A percentile compares a stretch with the other conserved stretches of the same genome.
phyloP scores from a whole-genome alignment of 352 stramenopile genomes.

The Globisporangium nagaii region DNA sequence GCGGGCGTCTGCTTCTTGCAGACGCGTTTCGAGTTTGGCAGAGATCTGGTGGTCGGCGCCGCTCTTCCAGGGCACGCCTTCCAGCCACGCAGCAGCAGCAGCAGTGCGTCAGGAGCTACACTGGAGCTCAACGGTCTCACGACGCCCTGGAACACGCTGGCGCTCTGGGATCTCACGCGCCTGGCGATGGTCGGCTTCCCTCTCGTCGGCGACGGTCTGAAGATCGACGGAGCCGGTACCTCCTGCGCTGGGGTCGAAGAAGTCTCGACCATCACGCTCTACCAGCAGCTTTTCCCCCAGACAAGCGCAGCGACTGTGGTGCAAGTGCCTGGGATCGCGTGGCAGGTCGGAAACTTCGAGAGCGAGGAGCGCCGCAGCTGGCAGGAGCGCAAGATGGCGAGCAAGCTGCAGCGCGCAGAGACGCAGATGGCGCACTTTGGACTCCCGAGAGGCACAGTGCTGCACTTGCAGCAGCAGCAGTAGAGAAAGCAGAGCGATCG shows the following conservation, averaged over 20 bases:
- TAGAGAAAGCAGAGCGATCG: no score
- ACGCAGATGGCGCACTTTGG: constrained; percentile 66
- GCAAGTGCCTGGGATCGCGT: constrained; percentile 65
- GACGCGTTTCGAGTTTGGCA: constrained; percentile 55
- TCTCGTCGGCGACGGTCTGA: constrained; percentile 83
- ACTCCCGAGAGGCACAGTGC: constrained; percentile 12
- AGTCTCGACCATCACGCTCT: constrained; percentile 88
- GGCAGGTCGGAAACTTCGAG: constrained; percentile 68
- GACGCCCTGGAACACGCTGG: constrained; percentile 95
- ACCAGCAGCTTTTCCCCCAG: constrained; percentile 81
- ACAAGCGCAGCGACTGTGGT: constrained; percentile 80
- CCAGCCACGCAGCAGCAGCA: constrained; percentile 11
- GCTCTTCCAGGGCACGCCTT: constrained; percentile 81
- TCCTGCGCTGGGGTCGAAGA: constrained; percentile 87
- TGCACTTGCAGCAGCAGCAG: not conserved
- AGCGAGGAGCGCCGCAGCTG: constrained; percentile 75
- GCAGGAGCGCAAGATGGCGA: constrained; percentile 95
- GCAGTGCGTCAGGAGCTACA: constrained; percentile 14
- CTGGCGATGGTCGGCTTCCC: constrained; percentile 90
- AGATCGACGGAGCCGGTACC: constrained; percentile 25
- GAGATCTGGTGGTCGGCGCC: constrained; percentile 88
- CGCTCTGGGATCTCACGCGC: constrained; percentile 90
- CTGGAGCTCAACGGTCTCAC: constrained; percentile 83
- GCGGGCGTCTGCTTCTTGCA: constrained; percentile 52
- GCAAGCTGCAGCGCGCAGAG: constrained; percentile 84